Conservation (phyloP, 2,329 filamentous ascomycete genomes). For the Neurospora sp. region DNA sequence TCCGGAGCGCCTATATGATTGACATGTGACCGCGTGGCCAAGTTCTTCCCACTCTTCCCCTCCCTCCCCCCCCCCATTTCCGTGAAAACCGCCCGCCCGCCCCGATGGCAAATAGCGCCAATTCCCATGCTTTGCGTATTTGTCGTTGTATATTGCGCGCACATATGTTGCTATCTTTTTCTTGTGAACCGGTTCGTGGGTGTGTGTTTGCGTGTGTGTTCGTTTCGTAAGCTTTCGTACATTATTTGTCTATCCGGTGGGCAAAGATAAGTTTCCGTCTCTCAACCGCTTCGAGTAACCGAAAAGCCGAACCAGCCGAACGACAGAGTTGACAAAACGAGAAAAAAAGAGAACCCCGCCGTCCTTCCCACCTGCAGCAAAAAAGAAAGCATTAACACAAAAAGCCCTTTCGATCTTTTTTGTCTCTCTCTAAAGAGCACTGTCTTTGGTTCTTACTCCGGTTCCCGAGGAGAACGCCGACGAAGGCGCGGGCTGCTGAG, state of each 20-base stretch:
- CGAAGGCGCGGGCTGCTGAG: neutral
- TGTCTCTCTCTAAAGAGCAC: conserved; percentile 10
- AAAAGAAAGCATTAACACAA: neutral
- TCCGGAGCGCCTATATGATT: neutral
- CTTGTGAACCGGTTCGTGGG: neutral
- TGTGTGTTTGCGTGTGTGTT: neutral
- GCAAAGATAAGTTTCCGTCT: neutral
- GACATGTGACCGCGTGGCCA: neutral
- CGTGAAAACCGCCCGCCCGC: neutral
- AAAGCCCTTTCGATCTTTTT: neutral
- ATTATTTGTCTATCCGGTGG: neutral
- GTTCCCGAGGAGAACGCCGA: neutral
- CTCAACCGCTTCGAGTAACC: neutral
- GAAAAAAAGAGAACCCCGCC: neutral
- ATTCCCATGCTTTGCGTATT: neutral
- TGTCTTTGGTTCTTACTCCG: conserved; percentile 10
- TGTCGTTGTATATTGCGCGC: neutral
- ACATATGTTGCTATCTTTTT: neutral
- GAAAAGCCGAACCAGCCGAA: neutral
- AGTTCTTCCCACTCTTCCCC: neutral
- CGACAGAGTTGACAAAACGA: neutral
- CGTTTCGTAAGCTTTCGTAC: neutral
- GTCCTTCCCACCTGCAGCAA: neutral
- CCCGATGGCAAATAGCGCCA: neutral
- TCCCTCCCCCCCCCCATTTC: neutral